phyloP scores from a whole-genome alignment of 352 stramenopile genomes.

The Saprolegnia diclina region DNA sequence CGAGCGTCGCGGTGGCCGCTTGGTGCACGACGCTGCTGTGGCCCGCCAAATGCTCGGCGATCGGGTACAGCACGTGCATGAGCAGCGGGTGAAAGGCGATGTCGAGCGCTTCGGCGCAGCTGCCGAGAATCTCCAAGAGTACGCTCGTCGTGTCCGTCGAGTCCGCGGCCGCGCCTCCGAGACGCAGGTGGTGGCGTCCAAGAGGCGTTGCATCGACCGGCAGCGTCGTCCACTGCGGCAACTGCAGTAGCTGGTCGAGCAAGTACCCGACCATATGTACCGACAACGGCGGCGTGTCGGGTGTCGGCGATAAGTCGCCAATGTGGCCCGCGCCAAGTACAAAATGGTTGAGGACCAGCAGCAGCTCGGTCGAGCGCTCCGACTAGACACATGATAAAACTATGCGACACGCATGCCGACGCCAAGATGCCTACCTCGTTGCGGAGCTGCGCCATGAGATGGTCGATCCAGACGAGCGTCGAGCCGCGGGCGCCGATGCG shows the following conservation, averaged over 20 bases:
- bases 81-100: constrained; percentile 55
- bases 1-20: constrained; percentile 56
- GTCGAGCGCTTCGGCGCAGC: constrained; percentile 59
- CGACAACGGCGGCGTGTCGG: constrained; percentile 19
- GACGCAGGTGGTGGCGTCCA: too few species aligned
- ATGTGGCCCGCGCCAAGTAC: constrained; percentile 6
- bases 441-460: constrained; percentile 1
- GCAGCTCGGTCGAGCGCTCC: constrained; percentile 1
- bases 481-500: constrained; percentile 32
- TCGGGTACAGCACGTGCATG: constrained; percentile 64
- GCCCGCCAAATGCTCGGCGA: constrained; percentile 79
- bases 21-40: constrained; percentile 55
- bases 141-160: constrained; percentile 40
- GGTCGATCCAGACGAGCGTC: constrained; percentile 1
- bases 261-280: constrained; percentile 62
- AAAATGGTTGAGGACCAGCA: constrained; percentile 20
- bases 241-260: constrained; percentile 60
- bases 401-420: constrained; percentile 19
- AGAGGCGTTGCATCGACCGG: background rate
- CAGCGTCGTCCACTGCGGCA: constrained; percentile 36
- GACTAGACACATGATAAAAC: background rate
- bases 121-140: constrained; percentile 65
- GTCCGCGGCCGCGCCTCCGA: background rate
- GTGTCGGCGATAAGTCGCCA: background rate
- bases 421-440: constrained; percentile 36